Conservation (phyloP, 2,329 filamentous ascomycete species). For the Zymoseptoria tritici region DNA sequence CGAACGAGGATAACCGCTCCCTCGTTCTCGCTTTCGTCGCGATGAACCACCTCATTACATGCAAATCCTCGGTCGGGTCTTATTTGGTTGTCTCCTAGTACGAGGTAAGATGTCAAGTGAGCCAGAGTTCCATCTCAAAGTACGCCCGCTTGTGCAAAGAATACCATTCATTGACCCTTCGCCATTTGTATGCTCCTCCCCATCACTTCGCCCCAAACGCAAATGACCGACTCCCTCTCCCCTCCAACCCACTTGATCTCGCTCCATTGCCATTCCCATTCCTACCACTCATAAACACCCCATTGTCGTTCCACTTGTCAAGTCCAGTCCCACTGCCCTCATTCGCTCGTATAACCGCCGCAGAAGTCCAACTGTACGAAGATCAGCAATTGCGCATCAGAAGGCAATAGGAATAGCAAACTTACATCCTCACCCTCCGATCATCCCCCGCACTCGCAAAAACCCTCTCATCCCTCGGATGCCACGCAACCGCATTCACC, state of each 20-base stretch:
- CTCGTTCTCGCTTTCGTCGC: not conserved
- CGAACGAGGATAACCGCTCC: not conserved
- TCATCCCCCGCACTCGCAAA: slow-evolving; percentile 92
- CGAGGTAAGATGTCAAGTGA: no score
- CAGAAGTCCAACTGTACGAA: slow-evolving; percentile 16
- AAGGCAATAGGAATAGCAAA: no score
- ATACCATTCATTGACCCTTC: no score
- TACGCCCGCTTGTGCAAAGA: no score
- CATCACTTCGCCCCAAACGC: not conserved
- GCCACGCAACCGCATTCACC: slow-evolving; percentile 87
- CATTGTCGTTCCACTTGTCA: not conserved
- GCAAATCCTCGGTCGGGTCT: no score
- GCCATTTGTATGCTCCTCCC: no score
- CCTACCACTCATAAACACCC: not conserved
- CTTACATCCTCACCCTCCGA: slow-evolving; percentile 69
- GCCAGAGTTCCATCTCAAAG: no score
- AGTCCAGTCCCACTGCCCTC: not conserved
- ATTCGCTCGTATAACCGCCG: slow-evolving; percentile 4
- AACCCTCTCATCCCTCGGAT: slow-evolving; percentile 71
- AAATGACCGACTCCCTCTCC: not conserved
- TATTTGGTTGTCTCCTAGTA: no score
- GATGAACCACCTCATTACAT: not conserved
- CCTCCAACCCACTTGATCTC: not conserved
- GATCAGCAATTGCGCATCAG: no score
- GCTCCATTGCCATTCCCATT: no score